A percentile compares a stretch with the other conserved stretches of the same genome.
Conservation (phyloP, 768 basidiomycete genomes). For the Kondoa malvinella region DNA sequence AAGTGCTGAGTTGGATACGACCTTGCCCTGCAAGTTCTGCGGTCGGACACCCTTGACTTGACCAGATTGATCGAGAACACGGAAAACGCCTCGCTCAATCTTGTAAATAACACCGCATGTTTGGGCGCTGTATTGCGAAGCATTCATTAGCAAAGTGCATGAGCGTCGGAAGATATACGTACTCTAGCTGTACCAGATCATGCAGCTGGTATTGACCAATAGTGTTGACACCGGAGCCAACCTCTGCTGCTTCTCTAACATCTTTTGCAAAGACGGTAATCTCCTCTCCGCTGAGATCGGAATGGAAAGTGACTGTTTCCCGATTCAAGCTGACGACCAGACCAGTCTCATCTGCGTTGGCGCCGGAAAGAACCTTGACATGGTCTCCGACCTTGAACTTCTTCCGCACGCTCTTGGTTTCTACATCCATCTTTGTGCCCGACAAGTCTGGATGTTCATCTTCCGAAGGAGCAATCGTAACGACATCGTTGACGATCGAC, state of each 20-base stretch:
- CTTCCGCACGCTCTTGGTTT: conserved; percentile 77
- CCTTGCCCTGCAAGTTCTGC: conserved; percentile 73
- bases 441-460: conserved; percentile 35
- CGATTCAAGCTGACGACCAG: conserved; percentile 79
- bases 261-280: conserved; percentile 96
- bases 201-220: conserved; percentile 90
- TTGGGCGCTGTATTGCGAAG: conserved; percentile 46
- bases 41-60: conserved; percentile 76
- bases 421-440: conserved; percentile 50
- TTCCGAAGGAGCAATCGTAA: conserved; percentile 42
- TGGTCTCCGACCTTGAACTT: conserved; percentile 94
- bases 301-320: conserved; percentile 62
- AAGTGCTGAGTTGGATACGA: conserved; percentile 62
- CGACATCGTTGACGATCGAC: conserved; percentile 68
- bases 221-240: conserved; percentile 74
- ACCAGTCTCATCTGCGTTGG: conserved; percentile 88
- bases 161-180: conserved; percentile 31
- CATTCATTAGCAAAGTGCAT: no score
- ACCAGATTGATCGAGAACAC: conserved; percentile 85
- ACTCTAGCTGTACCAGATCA: conserved; percentile 94
- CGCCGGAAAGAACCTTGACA: conserved; percentile 92
- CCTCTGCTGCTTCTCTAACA: conserved; percentile 88
- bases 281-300: conserved; percentile 95
- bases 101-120: conserved; percentile 96
- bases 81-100: conserved; percentile 87